phyloP scores from a whole-genome alignment of 805 yeast species.

The Saccharomycopsis synnaedendra region DNA sequence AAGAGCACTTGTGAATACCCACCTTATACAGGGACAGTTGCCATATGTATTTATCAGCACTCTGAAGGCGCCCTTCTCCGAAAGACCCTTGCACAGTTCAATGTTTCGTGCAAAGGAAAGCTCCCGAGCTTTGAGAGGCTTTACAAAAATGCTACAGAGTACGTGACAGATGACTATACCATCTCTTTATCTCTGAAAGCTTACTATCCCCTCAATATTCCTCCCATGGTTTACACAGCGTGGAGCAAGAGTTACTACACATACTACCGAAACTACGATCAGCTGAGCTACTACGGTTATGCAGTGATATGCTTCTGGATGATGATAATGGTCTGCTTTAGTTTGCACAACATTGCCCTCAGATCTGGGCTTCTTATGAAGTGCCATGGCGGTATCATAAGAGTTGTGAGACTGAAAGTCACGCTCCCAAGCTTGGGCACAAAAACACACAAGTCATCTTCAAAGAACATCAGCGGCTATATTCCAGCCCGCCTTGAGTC shows the following conservation, averaged over 20 bases:
- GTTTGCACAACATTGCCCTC: not conserved
- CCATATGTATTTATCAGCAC: too few species aligned
- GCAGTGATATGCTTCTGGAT: constrained; percentile 7
- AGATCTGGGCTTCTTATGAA: constrained; percentile 2
- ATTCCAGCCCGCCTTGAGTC: constrained; percentile 6
- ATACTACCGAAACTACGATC: constrained; percentile 1
- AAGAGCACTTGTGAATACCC: too few species aligned
- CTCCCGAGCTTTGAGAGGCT: too few species aligned
- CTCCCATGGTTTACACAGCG: not conserved
- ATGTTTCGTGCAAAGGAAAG: too few species aligned
- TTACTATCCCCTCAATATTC: not conserved
- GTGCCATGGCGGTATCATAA: not conserved
- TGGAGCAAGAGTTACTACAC: not conserved
- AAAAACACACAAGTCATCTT: constrained; percentile 2
- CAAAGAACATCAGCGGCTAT: not conserved
- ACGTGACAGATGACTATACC: too few species aligned
- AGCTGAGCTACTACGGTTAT: constrained; percentile 2
- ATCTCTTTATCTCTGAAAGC: too few species aligned
- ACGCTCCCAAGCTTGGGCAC: constrained; percentile 12
- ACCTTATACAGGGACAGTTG: too few species aligned
- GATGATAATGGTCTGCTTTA: not conserved
- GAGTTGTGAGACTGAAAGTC: constrained; percentile 8
- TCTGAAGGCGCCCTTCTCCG: too few species aligned
- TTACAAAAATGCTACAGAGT: too few species aligned
- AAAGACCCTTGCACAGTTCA: too few species aligned